Evolutionary conservation across 202 grass and related monocot species (phyloP).

Genomic region (Alloteropsis angusta): DNA sequence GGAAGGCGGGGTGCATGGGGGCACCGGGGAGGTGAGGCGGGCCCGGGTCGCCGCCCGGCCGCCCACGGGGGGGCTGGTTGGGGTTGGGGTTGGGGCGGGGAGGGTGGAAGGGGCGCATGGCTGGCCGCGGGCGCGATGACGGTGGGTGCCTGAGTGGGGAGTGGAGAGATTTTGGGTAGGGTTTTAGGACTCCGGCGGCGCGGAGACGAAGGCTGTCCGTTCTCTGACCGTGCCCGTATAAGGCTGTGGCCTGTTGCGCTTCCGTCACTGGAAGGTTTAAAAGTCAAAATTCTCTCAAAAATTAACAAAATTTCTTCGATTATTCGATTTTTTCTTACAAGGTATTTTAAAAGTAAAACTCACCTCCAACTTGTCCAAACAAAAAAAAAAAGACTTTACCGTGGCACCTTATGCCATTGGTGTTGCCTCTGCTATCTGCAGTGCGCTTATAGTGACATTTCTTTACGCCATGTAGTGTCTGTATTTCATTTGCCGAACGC

Average conservation of each 20-base stretch:
- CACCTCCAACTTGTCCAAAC: not conserved
- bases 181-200: conserved; percentile 36
- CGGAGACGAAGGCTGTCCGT: not conserved
- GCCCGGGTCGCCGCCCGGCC: conserved; percentile 23
- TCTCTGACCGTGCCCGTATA: not conserved
- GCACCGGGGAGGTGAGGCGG: not conserved
- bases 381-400: not conserved
- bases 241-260: not conserved
- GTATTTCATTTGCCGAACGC: not conserved
- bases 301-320: not conserved
- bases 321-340: not conserved
- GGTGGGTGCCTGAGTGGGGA: not conserved
- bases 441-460: not conserved
- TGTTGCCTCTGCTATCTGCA: not conserved
- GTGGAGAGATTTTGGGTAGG: conserved; percentile 36
- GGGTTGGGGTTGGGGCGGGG: conserved; percentile 24
- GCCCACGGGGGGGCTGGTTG: conserved; percentile 17
- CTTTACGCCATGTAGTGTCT: not conserved
- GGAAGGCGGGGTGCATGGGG: conserved; percentile 22
- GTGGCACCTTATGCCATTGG: not conserved
- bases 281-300: not conserved
- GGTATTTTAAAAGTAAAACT: not conserved
- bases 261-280: not conserved
- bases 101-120: conserved; percentile 72
- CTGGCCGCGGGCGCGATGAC: not conserved